Conservation (phyloP, 2,329 filamentous ascomycete genomes). For the Microdochium paspali region DNA sequence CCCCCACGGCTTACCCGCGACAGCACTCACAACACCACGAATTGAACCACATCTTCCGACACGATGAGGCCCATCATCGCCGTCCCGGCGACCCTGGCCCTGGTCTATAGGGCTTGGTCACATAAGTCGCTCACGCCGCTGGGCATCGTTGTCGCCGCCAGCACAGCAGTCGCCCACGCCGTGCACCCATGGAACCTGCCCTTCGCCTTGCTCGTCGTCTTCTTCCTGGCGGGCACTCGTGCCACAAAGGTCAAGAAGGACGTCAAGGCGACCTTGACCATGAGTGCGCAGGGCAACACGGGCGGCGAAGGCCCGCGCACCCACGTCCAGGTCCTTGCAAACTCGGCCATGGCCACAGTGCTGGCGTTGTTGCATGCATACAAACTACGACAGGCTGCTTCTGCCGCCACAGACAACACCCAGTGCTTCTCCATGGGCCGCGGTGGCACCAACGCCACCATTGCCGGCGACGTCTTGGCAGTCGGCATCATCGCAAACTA, state of each 20-base stretch:
- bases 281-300: slow-evolving; percentile 61
- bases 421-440: slow-evolving; percentile 16
- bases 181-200: slow-evolving; percentile 91
- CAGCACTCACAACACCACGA: not conserved
- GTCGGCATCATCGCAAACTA: slow-evolving; percentile 73
- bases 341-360: slow-evolving; percentile 70
- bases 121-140: slow-evolving; percentile 69
- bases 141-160: slow-evolving; percentile 61
- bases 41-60: not conserved
- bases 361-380: slow-evolving; percentile 49
- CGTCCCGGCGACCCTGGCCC: slow-evolving; percentile 44
- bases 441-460: slow-evolving; percentile 50
- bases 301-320: slow-evolving; percentile 78
- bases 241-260: slow-evolving; percentile 87
- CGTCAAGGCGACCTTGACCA: slow-evolving; percentile 72
- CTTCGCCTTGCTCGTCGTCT: slow-evolving; percentile 73
- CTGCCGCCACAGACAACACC: slow-evolving; percentile 21
- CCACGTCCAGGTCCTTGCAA: slow-evolving; percentile 82
- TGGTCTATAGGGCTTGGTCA: slow-evolving; percentile 59
- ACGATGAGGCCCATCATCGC: slow-evolving; percentile 50
- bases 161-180: slow-evolving; percentile 73
- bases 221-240: slow-evolving; percentile 77
- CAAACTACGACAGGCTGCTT: slow-evolving; percentile 38
- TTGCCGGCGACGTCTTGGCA: slow-evolving; percentile 53
- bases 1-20: too few species aligned